Conservation (phyloP, 2,329 filamentous ascomycete species). For the Aureobasidium sp. region DNA sequence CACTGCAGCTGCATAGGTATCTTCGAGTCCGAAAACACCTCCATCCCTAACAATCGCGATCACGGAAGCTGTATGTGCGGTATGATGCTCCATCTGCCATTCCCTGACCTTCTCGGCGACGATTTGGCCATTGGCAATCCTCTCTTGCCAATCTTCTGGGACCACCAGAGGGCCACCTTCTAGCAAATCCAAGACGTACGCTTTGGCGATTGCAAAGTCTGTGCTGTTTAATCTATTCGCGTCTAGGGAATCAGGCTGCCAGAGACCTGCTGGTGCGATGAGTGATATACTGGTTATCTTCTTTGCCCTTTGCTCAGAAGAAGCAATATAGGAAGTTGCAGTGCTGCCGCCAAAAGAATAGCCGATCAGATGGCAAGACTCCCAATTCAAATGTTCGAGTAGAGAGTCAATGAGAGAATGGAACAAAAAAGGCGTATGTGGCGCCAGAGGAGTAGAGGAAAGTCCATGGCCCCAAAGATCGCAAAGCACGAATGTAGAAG, state of each 20-base stretch:
- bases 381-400: slow-evolving; percentile 36
- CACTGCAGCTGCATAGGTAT: slow-evolving; percentile 25
- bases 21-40: slow-evolving; percentile 33
- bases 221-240: slow-evolving; percentile 8
- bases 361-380: slow-evolving; percentile 38
- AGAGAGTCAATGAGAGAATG: slow-evolving; percentile 34
- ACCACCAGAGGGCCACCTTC: slow-evolving; percentile 38
- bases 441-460: slow-evolving; percentile 37
- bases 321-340: slow-evolving; percentile 32
- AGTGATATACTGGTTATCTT: background rate
- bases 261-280: slow-evolving; percentile 13
- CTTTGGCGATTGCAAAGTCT: slow-evolving; percentile 27
- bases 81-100: slow-evolving; percentile 42
- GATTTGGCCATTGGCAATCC: slow-evolving; percentile 34
- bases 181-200: slow-evolving; percentile 34
- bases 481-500: slow-evolving; percentile 35
- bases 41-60: slow-evolving; percentile 41
- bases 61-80: slow-evolving; percentile 39
- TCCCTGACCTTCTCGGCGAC: slow-evolving; percentile 41
- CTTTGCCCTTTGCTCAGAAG: slow-evolving; percentile 9
- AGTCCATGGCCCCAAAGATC: slow-evolving; percentile 50
- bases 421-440: slow-evolving; percentile 38
- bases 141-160: slow-evolving; percentile 38
- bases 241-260: background rate
- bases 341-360: slow-evolving; percentile 44